Conservation (phyloP, 2,329 filamentous ascomycete genomes). For the Metarhizium anisopliae region DNA sequence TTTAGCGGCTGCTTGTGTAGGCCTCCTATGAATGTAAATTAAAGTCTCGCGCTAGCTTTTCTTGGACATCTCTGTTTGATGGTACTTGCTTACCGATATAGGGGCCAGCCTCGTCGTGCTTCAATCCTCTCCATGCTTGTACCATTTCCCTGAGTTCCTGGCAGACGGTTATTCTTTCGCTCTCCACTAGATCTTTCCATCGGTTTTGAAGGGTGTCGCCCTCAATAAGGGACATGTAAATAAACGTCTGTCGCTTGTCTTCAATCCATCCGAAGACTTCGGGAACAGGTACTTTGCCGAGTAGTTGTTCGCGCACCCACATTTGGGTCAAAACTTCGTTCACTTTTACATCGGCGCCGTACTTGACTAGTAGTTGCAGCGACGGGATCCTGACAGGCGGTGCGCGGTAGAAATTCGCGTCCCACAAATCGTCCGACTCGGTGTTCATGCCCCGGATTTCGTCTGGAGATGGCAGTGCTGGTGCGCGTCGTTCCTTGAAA, state of each 20-base stretch:
- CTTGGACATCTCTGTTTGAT: too few species aligned
- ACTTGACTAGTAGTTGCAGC: slow-evolving; percentile 25
- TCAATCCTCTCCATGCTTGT: slow-evolving; percentile 11
- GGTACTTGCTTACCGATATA: slow-evolving; percentile 11
- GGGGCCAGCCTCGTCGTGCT: slow-evolving; percentile 6
- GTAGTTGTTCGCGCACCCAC: slow-evolving; percentile 16
- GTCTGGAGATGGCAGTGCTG: slow-evolving; percentile 18
- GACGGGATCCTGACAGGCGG: slow-evolving; percentile 22
- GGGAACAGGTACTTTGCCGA: slow-evolving; percentile 14
- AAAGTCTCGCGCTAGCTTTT: too few species aligned
- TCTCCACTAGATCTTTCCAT: slow-evolving; percentile 10
- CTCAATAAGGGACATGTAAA: slow-evolving; percentile 16
- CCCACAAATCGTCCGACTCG: slow-evolving; percentile 8
- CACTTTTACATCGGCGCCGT: slow-evolving; percentile 20
- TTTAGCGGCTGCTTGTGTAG: slow-evolving; percentile 19
- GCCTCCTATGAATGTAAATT: slow-evolving; percentile 14
- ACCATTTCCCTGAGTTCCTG: slow-evolving; percentile 18
- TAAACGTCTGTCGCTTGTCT: slow-evolving; percentile 13
- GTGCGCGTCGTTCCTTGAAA: slow-evolving; percentile 12
- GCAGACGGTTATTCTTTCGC: slow-evolving; percentile 17
- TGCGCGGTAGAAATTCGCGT: slow-evolving; percentile 16
- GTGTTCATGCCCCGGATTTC: slow-evolving; percentile 20
- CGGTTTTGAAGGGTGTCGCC: slow-evolving; percentile 13
- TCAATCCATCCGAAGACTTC: slow-evolving; percentile 26
- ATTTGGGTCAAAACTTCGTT: slow-evolving; percentile 20